Percentiles rank a stretch among this genome's conserved stretches.
phyloP scores from a whole-genome alignment of 2,329 filamentous ascomycete species.

The Fusarium ambrosium region DNA sequence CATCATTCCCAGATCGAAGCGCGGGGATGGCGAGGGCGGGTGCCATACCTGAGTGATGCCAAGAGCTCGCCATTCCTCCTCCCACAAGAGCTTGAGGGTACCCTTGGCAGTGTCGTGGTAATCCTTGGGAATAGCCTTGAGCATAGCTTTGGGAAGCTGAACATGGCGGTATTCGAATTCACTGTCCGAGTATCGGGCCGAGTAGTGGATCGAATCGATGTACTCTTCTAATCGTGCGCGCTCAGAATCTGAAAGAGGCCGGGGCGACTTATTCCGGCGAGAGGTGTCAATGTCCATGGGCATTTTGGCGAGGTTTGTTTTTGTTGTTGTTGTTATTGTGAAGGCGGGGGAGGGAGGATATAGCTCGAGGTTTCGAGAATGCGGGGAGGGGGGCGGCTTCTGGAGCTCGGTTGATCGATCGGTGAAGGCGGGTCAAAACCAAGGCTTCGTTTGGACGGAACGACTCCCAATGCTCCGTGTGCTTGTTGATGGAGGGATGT shows the following conservation, averaged over 20 bases:
- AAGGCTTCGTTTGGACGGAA: slow-evolving; percentile 20
- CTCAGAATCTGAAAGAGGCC: slow-evolving; percentile 84
- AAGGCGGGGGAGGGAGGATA: slow-evolving; percentile 3
- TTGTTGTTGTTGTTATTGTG: slow-evolving; percentile 5
- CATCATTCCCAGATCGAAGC: neutral
- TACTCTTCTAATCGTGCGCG: slow-evolving; percentile 89
- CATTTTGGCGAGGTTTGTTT: slow-evolving; percentile 33
- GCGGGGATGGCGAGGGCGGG: slow-evolving; percentile 1
- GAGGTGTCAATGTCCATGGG: slow-evolving; percentile 78
- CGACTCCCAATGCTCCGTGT: slow-evolving; percentile 18
- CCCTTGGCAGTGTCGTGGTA: slow-evolving; percentile 92
- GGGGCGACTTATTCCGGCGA: slow-evolving; percentile 88
- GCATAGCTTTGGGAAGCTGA: slow-evolving; percentile 97
- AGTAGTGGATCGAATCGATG: slow-evolving; percentile 95
- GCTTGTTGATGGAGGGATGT: neutral
- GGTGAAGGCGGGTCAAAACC: slow-evolving; percentile 33
- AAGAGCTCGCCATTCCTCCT: slow-evolving; percentile 97
- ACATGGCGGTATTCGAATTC: slow-evolving; percentile 98
- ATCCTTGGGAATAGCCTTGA: slow-evolving; percentile 95
- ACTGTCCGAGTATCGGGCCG: slow-evolving; percentile 92
- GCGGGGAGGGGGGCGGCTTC: slow-evolving; percentile 34
- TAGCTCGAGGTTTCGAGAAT: slow-evolving; percentile 31
- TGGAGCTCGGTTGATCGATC: slow-evolving; percentile 39
- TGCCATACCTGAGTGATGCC: slow-evolving; percentile 91
- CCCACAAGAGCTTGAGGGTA: slow-evolving; percentile 95